Evolutionary conservation across 1,139 yeast genomes (phyloP).

Genomic region (Geotrichum siamense): DNA sequence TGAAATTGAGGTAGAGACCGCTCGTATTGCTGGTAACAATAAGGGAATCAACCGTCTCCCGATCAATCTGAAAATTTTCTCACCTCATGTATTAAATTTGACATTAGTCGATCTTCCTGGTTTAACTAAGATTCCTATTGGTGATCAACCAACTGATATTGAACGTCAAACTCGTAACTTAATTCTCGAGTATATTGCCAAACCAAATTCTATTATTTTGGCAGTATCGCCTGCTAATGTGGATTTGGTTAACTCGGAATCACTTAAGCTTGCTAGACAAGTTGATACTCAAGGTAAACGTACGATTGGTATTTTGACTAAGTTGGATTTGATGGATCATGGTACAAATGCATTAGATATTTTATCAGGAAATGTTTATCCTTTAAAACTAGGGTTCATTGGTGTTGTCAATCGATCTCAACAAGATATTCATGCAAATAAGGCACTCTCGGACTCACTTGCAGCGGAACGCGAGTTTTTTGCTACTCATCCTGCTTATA

Average conservation of each 20-base stretch:
- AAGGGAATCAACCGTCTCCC: slow-evolving; percentile 93
- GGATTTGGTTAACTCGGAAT: slow-evolving; percentile 92
- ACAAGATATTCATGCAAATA: slow-evolving; percentile 80
- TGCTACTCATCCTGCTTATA: slow-evolving; percentile 77
- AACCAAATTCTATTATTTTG: slow-evolving; percentile 88
- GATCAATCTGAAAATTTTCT: slow-evolving; percentile 80
- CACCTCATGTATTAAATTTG: slow-evolving; percentile 82
- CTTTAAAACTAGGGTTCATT: slow-evolving; percentile 89
- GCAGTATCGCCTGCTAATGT: slow-evolving; percentile 98
- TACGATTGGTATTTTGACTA: slow-evolving; percentile 89
- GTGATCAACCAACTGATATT: slow-evolving; percentile 95
- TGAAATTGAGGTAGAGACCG: slow-evolving; percentile 88
- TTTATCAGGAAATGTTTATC: slow-evolving; percentile 89
- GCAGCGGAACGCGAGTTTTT: slow-evolving; percentile 79
- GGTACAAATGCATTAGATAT: slow-evolving; percentile 96
- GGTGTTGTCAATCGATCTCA: slow-evolving; percentile 96
- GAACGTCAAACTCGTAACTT: slow-evolving; percentile 87
- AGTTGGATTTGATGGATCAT: slow-evolving; percentile 93
- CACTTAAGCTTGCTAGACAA: slow-evolving; percentile 89
- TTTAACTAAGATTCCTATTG: slow-evolving; percentile 92
- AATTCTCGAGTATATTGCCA: slow-evolving; percentile 84
- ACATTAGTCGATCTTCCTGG: slow-evolving; percentile 96
- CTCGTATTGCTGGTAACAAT: slow-evolving; percentile 89
- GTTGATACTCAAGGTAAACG: slow-evolving; percentile 96
- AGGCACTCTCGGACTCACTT: slow-evolving; percentile 73